phyloP scores from a whole-genome alignment of 768 basidiomycete species.

The Lactarius sp. region DNA sequence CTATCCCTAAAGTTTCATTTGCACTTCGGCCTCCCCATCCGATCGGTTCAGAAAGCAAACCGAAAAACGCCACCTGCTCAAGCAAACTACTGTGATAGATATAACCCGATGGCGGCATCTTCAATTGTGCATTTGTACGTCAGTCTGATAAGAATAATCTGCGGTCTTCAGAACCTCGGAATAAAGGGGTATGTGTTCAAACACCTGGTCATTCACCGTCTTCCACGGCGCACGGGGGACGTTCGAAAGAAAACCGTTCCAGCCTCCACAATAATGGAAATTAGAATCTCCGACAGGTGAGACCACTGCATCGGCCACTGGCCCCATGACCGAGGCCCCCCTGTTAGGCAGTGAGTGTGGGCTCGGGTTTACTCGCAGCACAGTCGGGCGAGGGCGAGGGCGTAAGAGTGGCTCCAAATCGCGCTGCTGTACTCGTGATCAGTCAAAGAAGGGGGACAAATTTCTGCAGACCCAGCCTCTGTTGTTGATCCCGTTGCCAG shows the following conservation, averaged over 20 bases:
- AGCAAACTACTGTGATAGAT: conserved; percentile 36
- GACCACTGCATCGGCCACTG: conserved; percentile 48
- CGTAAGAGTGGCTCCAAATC: conserved; percentile 54
- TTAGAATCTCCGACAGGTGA: conserved; percentile 29
- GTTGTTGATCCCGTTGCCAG: neutral
- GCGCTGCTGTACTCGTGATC: conserved; percentile 43
- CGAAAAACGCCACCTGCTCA: conserved; percentile 46
- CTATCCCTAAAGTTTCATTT: conserved; percentile 3
- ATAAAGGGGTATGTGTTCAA: conserved; percentile 50
- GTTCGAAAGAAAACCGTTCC: conserved; percentile 42
- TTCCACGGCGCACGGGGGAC: conserved; percentile 36
- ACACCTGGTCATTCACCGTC: conserved; percentile 48
- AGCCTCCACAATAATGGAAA: conserved; percentile 51
- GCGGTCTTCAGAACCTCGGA: conserved; percentile 45
- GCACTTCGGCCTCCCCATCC: neutral
- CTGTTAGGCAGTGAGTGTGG: neutral
- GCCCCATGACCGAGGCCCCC: conserved; percentile 37
- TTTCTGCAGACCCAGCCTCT: neutral
- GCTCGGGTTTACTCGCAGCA: neutral
- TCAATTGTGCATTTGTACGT: conserved; percentile 53
- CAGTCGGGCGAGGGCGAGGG: neutral
- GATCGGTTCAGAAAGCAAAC: conserved; percentile 26
- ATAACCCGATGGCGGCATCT: conserved; percentile 59
- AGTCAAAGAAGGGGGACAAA: neutral
- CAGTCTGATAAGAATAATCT: conserved; percentile 48